A percentile compares a stretch with the other conserved stretches of the same genome.
phyloP scores from a whole-genome alignment of 371 early-diverging fungal genomes.

The Chytridiales sp. region DNA sequence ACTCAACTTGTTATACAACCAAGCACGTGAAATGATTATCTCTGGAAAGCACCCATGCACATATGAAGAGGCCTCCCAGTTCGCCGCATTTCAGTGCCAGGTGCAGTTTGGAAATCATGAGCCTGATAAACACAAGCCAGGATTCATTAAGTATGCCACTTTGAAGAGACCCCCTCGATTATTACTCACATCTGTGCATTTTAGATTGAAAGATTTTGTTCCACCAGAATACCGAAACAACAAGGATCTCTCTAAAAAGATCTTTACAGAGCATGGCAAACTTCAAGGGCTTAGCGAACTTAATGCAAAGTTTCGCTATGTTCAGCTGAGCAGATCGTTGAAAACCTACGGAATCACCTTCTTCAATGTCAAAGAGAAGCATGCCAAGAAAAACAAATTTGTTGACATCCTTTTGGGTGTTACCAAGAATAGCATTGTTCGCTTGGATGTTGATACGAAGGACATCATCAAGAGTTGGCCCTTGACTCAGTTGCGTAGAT shows the following conservation, averaged over 20 bases:
- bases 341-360: conserved; percentile 62
- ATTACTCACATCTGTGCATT: background rate
- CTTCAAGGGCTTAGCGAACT: conserved; percentile 52
- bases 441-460: conserved; percentile 54
- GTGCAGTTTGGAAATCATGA: conserved; percentile 58
- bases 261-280: conserved; percentile 52
- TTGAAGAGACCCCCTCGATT: background rate
- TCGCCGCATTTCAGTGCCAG: conserved; percentile 56
- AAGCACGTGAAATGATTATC: conserved; percentile 49
- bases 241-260: conserved; percentile 50
- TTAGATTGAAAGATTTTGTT: conserved; percentile 46
- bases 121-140: conserved; percentile 50
- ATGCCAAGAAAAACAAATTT: conserved; percentile 44
- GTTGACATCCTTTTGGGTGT: conserved; percentile 49
- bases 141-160: conserved; percentile 43
- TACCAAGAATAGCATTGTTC: conserved; percentile 52
- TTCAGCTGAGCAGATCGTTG: conserved; percentile 52
- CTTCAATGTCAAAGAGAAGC: conserved; percentile 50
- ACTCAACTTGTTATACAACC: conserved; percentile 53
- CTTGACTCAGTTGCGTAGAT: conserved; percentile 53
- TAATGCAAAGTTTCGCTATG: conserved; percentile 58
- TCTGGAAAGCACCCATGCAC: conserved; percentile 55
- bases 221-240: conserved; percentile 52
- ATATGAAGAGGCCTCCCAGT: conserved; percentile 51
- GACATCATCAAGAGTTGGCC: conserved; percentile 53